phyloP scores from a whole-genome alignment of 192 early-diverging fungal species.

The Dispira parvispora region DNA sequence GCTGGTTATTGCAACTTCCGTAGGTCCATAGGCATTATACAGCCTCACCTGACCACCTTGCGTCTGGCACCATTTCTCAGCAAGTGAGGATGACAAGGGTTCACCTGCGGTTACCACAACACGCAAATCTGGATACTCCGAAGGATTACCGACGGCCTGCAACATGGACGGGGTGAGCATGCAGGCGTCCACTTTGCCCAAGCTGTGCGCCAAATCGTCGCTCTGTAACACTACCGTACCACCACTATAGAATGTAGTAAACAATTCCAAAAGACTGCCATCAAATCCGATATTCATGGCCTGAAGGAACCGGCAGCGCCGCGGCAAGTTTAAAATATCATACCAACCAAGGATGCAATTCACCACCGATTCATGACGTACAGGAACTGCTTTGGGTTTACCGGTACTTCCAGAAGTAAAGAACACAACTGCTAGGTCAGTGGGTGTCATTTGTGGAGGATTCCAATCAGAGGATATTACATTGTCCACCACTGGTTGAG shows the following conservation, averaged over 20 bases:
- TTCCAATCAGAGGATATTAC: too few relatives aligned
- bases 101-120: neutral
- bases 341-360: neutral
- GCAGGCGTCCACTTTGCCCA: neutral
- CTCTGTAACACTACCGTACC: neutral
- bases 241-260: neutral
- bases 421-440: neutral
- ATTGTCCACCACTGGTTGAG: too few relatives aligned
- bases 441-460: neutral
- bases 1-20: neutral
- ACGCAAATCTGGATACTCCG: neutral
- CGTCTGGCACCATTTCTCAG: neutral
- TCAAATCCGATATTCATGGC: neutral
- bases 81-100: neutral
- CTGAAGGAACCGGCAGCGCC: neutral
- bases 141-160: neutral
- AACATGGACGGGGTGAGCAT: neutral
- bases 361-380: neutral
- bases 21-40: neutral
- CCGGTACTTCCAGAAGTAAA: neutral
- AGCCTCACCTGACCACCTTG: neutral
- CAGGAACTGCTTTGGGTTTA: neutral
- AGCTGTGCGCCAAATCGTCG: neutral
- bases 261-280: neutral
- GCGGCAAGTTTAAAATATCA: neutral